phyloP scores from a whole-genome alignment of 2,329 filamentous ascomycete genomes.

The Penicillium polonicum region DNA sequence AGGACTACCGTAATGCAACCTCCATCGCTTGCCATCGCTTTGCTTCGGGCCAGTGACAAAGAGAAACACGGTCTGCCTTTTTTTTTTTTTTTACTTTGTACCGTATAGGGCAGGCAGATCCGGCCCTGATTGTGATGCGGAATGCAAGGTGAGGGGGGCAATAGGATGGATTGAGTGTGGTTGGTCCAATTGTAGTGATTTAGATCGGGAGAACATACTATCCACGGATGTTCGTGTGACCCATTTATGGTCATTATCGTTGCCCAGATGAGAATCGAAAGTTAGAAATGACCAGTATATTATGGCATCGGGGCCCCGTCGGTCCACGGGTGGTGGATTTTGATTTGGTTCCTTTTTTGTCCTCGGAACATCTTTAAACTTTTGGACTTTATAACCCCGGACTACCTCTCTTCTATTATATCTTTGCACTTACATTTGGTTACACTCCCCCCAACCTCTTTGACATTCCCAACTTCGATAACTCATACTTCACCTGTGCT shows the following conservation, averaged over 20 bases:
- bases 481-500: background rate
- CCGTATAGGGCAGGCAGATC: constrained; percentile 11
- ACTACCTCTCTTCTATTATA: background rate
- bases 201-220: background rate
- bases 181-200: constrained; percentile 1
- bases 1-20: constrained; percentile 15
- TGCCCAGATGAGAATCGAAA: background rate
- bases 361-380: constrained; percentile 1
- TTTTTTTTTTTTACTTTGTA: constrained; percentile 1
- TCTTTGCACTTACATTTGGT: background rate
- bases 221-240: constrained; percentile 2
- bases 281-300: background rate
- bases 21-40: constrained; percentile 37
- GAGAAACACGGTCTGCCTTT: constrained; percentile 20
- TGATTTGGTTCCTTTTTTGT: background rate
- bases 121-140: constrained; percentile 17
- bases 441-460: background rate
- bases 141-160: constrained; percentile 6
- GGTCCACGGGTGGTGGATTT: background rate
- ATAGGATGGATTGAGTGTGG: background rate
- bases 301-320: constrained; percentile 8
- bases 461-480: background rate
- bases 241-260: background rate
- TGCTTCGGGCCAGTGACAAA: constrained; percentile 34
- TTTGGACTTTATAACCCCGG: constrained; percentile 3